Conservation (phyloP, 2,329 filamentous ascomycete species). For the Colletotrichum falcatum region DNA sequence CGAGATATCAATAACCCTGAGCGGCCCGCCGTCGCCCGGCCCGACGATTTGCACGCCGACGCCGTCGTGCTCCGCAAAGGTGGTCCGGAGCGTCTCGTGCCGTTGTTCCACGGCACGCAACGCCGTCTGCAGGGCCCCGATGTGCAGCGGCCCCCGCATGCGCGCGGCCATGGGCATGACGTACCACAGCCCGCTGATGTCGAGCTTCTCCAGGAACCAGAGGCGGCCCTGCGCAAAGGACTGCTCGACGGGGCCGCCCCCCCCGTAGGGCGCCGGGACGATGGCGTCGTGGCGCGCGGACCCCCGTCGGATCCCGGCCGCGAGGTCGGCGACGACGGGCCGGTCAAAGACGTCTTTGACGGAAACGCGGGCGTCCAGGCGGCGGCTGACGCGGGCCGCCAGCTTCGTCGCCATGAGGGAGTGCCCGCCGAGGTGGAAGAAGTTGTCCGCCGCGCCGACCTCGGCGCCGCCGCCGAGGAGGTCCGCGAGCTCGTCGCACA, state of each 20-base stretch:
- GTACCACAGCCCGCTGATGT: background rate
- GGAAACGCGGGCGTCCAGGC: slow-evolving; percentile 18
- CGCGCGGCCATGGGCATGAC: background rate
- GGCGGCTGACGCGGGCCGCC: slow-evolving; percentile 12
- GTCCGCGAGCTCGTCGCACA: slow-evolving; percentile 24
- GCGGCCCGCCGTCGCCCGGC: background rate
- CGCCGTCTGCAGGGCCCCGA: background rate
- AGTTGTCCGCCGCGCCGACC: slow-evolving; percentile 36
- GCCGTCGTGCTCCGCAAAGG: slow-evolving; percentile 9
- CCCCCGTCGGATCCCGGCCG: background rate
- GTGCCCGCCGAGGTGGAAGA: slow-evolving; percentile 41
- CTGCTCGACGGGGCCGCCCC: background rate
- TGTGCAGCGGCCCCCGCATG: background rate
- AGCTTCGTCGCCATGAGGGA: slow-evolving; percentile 37
- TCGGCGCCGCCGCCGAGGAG: slow-evolving; percentile 13
- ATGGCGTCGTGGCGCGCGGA: slow-evolving; percentile 1
- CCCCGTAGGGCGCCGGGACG: background rate
- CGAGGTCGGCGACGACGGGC: background rate
- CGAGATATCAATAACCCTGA: slow-evolving; percentile 17
- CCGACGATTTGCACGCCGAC: slow-evolving; percentile 25
- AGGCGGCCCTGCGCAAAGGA: slow-evolving; percentile 14
- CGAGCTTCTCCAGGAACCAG: slow-evolving; percentile 11
- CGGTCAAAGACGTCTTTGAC: slow-evolving; percentile 40
- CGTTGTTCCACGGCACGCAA: background rate
- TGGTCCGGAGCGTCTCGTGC: slow-evolving; percentile 14